These are phyloP conservation scores for Boletus smithii DNA, from an alignment of 1,284 basidiomycete genomes.

Conservation along the genomic window DNA sequence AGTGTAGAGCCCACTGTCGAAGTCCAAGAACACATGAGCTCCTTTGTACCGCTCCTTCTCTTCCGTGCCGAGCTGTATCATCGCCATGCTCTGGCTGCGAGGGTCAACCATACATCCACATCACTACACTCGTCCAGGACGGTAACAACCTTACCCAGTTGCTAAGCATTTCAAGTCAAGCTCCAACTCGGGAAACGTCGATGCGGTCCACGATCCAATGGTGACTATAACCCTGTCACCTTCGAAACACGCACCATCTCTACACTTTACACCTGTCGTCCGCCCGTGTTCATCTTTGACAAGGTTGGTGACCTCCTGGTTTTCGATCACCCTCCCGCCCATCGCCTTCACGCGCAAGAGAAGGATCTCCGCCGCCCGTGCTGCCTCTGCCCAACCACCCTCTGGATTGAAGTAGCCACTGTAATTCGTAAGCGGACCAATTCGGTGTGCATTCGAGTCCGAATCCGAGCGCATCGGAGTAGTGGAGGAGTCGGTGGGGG, in stretches of 20 bases:
- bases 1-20: conserved; percentile 65
- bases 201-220: conserved; percentile 81
- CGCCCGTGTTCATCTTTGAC: conserved; percentile 35
- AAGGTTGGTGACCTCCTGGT: conserved; percentile 55
- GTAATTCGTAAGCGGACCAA: conserved; percentile 35
- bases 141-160: no score
- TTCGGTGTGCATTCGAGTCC: background rate
- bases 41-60: conserved; percentile 62
- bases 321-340: conserved; percentile 60
- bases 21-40: conserved; percentile 73
- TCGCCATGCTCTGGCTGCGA: conserved; percentile 71
- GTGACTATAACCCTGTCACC: conserved; percentile 65
- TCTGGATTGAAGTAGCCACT: conserved; percentile 70
- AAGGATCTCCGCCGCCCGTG: conserved; percentile 59
- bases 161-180: conserved; percentile 54
- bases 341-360: conserved; percentile 54
- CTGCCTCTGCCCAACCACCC: conserved; percentile 85
- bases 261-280: conserved; percentile 63
- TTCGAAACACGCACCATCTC: conserved; percentile 53
- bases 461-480: conserved; percentile 10
- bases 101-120: background rate
- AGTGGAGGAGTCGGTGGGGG: background rate
- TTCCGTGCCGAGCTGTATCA: conserved; percentile 67
- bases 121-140: background rate
- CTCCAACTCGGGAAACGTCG: conserved; percentile 62